phyloP scores from a whole-genome alignment of 176 grass and related monocot genomes.

The Leersia perrieri region DNA sequence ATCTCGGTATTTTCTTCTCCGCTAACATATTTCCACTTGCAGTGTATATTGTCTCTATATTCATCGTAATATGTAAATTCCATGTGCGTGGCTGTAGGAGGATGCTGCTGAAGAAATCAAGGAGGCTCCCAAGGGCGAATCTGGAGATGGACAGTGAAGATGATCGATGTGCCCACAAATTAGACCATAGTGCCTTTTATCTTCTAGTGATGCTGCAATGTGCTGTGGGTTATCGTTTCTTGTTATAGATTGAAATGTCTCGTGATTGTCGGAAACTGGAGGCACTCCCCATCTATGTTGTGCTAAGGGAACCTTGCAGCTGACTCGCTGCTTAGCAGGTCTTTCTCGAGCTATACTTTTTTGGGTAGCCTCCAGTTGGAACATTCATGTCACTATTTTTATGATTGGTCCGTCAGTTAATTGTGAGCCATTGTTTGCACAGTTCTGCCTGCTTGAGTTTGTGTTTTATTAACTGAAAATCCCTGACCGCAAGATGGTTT shows the following conservation, averaged over 20 bases:
- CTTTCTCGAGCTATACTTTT: background rate
- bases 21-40: background rate
- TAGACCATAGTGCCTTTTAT: background rate
- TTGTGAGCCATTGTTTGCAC: background rate
- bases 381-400: background rate
- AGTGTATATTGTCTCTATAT: background rate
- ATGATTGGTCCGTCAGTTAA: background rate
- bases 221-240: constrained; percentile 21
- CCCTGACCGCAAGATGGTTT: background rate
- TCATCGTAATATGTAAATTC: background rate
- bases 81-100: constrained; percentile 30
- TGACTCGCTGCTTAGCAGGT: background rate
- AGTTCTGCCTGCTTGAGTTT: background rate
- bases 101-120: constrained; percentile 41
- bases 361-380: constrained; percentile 3
- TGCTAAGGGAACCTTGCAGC: constrained; percentile 26
- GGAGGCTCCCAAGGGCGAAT: constrained; percentile 46
- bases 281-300: background rate
- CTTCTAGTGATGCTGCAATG: background rate
- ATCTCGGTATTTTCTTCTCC: constrained; percentile 28
- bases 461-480: background rate
- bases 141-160: constrained; percentile 28
- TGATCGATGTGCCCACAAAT: constrained; percentile 9
- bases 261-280: constrained; percentile 12
- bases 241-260: constrained; percentile 27